Percentiles rank a stretch among this genome's conserved stretches.
Evolutionary conservation across 1,284 basidiomycete genomes (phyloP).

Genomic region (Pseudozyma tsukubaensis): DNA sequence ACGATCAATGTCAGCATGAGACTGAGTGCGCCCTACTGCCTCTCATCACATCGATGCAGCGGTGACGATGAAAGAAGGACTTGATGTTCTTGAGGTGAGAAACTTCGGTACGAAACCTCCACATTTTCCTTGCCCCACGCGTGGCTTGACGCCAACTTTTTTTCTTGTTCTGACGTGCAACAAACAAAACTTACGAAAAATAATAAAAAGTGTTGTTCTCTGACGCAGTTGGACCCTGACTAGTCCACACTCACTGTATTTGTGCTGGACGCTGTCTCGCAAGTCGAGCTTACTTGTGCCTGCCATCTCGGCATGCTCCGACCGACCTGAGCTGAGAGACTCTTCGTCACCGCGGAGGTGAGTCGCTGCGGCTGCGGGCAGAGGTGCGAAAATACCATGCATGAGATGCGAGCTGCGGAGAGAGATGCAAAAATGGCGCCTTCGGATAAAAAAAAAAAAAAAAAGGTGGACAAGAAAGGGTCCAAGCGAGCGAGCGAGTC

Average conservation of each 20-base stretch:
- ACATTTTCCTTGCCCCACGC: conserved; percentile 21
- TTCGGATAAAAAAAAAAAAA: conserved; percentile 15
- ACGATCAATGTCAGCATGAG: too few relatives aligned
- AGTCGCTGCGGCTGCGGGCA: too few relatives aligned
- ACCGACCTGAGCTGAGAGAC: too few relatives aligned
- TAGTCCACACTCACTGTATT: too few relatives aligned
- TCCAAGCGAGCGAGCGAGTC: conserved; percentile 8
- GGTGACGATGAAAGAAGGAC: too few relatives aligned
- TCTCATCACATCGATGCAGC: too few relatives aligned
- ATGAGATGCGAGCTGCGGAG: conserved; percentile 6
- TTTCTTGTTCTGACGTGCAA: neutral
- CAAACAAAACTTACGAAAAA: conserved; percentile 8
- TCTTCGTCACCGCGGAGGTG: too few relatives aligned
- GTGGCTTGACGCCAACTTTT: conserved; percentile 26
- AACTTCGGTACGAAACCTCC: conserved; percentile 23
- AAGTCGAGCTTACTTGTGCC: too few relatives aligned
- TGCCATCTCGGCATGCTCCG: too few relatives aligned
- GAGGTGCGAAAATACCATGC: neutral
- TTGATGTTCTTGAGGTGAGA: neutral
- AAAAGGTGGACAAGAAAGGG: neutral
- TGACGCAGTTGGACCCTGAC: too few relatives aligned
- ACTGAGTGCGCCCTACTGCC: too few relatives aligned
- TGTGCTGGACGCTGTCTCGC: too few relatives aligned
- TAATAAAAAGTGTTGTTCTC: neutral
- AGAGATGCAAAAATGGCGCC: conserved; percentile 1